phyloP scores from a whole-genome alignment of 179 eudicot genomes.

The Beta lomatogona region DNA sequence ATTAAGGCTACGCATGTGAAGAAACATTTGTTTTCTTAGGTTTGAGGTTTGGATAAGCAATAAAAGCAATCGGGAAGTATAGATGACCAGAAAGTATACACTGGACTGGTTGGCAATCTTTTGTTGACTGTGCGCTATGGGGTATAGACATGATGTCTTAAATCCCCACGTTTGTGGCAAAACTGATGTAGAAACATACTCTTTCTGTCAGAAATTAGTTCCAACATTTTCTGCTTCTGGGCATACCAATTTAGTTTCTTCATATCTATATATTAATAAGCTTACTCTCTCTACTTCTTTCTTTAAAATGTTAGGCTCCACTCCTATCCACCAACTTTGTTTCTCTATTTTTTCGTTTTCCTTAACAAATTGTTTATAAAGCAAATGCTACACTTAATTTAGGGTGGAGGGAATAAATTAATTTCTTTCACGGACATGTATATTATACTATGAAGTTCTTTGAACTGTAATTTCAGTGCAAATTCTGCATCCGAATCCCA shows the following conservation, averaged over 20 bases:
- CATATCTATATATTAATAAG: too few relatives aligned
- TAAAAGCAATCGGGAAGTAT: not conserved
- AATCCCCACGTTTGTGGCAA: not conserved
- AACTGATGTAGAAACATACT: not conserved
- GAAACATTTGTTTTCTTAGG: not conserved
- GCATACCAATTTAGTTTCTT: too few relatives aligned
- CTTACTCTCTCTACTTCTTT: too few relatives aligned
- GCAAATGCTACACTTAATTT: too few relatives aligned
- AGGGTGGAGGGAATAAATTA: too few relatives aligned
- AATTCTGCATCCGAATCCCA: not conserved
- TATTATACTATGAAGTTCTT: not conserved
- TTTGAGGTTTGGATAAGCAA: not conserved
- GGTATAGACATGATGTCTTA: not conserved
- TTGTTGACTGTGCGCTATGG: not conserved
- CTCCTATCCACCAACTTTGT: too few relatives aligned
- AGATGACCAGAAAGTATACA: not conserved
- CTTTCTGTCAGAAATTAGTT: too few relatives aligned
- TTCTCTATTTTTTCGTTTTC: too few relatives aligned
- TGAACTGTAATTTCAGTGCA: not conserved
- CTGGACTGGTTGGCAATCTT: not conserved
- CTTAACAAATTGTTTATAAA: too few relatives aligned
- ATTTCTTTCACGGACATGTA: not conserved
- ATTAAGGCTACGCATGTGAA: not conserved
- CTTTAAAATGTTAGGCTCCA: too few relatives aligned
- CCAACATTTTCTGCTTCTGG: too few relatives aligned